phyloP scores from a whole-genome alignment of 1,139 yeast species.

The Petasospora fabianii region DNA sequence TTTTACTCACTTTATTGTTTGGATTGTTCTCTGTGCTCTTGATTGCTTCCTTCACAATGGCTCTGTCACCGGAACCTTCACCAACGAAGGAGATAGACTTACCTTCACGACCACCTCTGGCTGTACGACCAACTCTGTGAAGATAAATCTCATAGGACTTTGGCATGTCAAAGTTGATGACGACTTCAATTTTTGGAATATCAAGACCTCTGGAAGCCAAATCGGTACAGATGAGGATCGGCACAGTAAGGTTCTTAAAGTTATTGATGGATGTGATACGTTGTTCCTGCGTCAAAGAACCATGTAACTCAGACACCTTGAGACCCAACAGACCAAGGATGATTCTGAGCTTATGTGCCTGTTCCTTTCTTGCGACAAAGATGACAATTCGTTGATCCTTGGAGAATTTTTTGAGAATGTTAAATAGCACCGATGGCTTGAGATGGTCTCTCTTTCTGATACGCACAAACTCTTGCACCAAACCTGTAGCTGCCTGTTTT shows the following conservation, averaged over 20 bases:
- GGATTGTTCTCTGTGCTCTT: constrained; percentile 49
- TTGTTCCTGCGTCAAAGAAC: constrained; percentile 92
- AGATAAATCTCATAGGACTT: constrained; percentile 83
- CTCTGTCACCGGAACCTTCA: constrained; percentile 78
- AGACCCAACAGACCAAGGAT: constrained; percentile 83
- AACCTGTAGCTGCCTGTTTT: constrained; percentile 81
- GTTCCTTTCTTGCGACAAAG: constrained; percentile 86
- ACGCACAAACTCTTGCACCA: constrained; percentile 90
- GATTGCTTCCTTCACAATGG: constrained; percentile 84
- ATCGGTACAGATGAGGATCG: constrained; percentile 92
- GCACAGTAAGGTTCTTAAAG: constrained; percentile 77
- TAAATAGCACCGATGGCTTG: constrained; percentile 78
- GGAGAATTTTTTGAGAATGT: constrained; percentile 64
- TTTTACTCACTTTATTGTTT: constrained; percentile 42
- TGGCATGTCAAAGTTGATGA: constrained; percentile 94
- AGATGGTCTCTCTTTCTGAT: constrained; percentile 83
- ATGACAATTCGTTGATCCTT: constrained; percentile 71
- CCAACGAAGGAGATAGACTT: constrained; percentile 90
- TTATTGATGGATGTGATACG: constrained; percentile 80
- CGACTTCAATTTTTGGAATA: constrained; percentile 95
- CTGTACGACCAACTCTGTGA: constrained; percentile 99
- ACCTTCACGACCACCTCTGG: constrained; percentile 98
- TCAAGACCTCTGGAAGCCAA: constrained; percentile 98
- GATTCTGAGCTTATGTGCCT: constrained; percentile 82
- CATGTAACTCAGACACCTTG: constrained; percentile 90